Base-by-base conservation (phyloP, 495 filamentous ascomycete species). In the Annulohypoxylon nitens region DNA sequence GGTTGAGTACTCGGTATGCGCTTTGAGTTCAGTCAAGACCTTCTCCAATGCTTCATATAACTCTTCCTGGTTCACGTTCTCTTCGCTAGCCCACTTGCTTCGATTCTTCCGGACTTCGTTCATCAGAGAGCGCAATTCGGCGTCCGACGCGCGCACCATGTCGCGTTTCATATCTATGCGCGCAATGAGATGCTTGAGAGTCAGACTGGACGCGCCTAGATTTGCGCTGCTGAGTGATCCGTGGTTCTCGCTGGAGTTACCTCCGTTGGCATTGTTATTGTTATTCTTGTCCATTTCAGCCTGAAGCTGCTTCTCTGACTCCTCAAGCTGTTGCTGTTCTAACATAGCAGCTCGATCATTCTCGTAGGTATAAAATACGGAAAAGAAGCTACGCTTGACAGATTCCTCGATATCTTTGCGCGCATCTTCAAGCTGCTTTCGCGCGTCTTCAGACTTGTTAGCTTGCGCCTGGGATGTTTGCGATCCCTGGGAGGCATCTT, bases 11-110 rank as follows among this genome's bases (percentile, higher is more conserved):
- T 98, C 95, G 5, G 95, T 97, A 85, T 95, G 93, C 16, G 95
- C 97, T 78, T 97, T 98, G 39, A 99, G 89, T 76, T 98, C 94
- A 77, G 92, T 95, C 61, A 98, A 84, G 20, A 99, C 96, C 83
- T 97, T 97, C 76, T 99, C 96, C 14, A 94, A 86, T 9, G 96
- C 91, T 82, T 99, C 96, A 76, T 99, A 99, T 3, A 99, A 88
- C 82, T 99, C 96, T 76, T 98, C 96, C 81, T 99, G 96, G 64
- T 93, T 93, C 60, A 99, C 90, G 71, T 95, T 95, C 62, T 99
- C 96, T 79, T 98, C 96, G 80, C 90, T 98, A 18, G 96, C 96
- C 96, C 96, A 99, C 81, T 99, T 99, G 79, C 95, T 97, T 72
- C 96, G 86, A 76, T 97, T 97, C 77, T 98, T 98, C 61, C 96